Percentiles rank a stretch among this genome's conserved stretches.
phyloP scores from a whole-genome alignment of 2,329 filamentous ascomycete genomes.

The Teratosphaeria pseudoeucalypti region DNA sequence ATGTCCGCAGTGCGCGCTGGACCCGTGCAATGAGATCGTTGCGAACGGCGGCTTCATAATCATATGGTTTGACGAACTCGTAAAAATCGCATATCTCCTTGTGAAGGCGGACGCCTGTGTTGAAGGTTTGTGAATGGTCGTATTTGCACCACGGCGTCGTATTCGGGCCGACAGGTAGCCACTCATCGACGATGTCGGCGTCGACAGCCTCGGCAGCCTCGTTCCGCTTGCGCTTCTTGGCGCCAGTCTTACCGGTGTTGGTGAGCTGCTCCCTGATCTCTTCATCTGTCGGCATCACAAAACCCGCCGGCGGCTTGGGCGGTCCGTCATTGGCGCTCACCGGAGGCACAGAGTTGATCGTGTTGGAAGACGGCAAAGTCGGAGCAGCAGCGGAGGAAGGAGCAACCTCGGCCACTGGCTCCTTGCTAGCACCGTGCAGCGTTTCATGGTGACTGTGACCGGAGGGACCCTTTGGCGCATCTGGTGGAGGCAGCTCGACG shows the following conservation, averaged over 20 bases:
- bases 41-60: conserved; percentile 69
- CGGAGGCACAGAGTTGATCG: background rate
- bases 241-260: background rate
- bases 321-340: background rate
- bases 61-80: conserved; percentile 65
- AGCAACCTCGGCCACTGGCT: background rate
- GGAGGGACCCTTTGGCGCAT: background rate
- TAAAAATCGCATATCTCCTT: conserved; percentile 88
- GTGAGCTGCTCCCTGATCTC: conserved; percentile 10
- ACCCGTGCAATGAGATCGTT: conserved; percentile 62
- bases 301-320: conserved; percentile 8
- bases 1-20: conserved; percentile 30
- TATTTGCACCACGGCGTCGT: conserved; percentile 52
- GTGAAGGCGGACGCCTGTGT: conserved; percentile 46
- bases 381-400: background rate
- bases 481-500: background rate
- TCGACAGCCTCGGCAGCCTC: conserved; percentile 29
- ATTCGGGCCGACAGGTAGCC: conserved; percentile 29
- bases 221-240: conserved; percentile 58
- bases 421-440: conserved; percentile 13
- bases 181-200: conserved; percentile 33
- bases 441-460: conserved; percentile 26
- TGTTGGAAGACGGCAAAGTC: background rate
- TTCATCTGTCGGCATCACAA: conserved; percentile 15
- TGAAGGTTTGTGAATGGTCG: conserved; percentile 26